Conservation (phyloP, 805 yeast species). For the Metschnikowia santaceciliae region DNA sequence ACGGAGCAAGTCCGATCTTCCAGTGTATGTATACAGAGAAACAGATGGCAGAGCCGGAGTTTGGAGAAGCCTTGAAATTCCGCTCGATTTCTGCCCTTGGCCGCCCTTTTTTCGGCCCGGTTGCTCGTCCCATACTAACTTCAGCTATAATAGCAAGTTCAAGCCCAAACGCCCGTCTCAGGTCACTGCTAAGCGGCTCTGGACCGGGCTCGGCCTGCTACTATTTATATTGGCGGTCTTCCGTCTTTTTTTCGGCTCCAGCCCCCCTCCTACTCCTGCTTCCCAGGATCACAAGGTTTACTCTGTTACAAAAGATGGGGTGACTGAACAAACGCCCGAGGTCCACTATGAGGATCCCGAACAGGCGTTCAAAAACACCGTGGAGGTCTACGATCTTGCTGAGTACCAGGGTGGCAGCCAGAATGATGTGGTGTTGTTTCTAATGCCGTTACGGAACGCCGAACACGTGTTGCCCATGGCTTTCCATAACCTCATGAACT, state of each 20-base stretch:
- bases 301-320: conserved; percentile 31
- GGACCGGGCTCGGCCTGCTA: conserved; percentile 10
- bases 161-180: conserved; percentile 14
- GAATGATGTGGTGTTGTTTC: conserved; percentile 58
- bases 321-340: conserved; percentile 10
- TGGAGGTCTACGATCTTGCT: conserved; percentile 59
- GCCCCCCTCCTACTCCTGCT: not conserved
- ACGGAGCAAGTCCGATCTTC: conserved; percentile 41
- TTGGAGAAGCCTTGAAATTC: too few relatives aligned
- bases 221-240: conserved; percentile 9
- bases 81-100: too few relatives aligned
- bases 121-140: conserved; percentile 2
- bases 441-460: conserved; percentile 79
- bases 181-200: conserved; percentile 4
- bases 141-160: conserved; percentile 9
- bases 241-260: not conserved
- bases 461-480: conserved; percentile 73
- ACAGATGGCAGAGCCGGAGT: too few relatives aligned
- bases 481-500: conserved; percentile 80
- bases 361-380: conserved; percentile 41
- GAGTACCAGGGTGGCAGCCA: conserved; percentile 49
- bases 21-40: conserved; percentile 32
- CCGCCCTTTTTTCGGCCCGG: not conserved
- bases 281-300: conserved; percentile 21
- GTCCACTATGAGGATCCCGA: conserved; percentile 19